Evolutionary conservation across 2,329 filamentous ascomycete species (phyloP), one percentile per base, ranked within the genome.

Genomic region (Pseudohalonectria lignicola): DNA sequence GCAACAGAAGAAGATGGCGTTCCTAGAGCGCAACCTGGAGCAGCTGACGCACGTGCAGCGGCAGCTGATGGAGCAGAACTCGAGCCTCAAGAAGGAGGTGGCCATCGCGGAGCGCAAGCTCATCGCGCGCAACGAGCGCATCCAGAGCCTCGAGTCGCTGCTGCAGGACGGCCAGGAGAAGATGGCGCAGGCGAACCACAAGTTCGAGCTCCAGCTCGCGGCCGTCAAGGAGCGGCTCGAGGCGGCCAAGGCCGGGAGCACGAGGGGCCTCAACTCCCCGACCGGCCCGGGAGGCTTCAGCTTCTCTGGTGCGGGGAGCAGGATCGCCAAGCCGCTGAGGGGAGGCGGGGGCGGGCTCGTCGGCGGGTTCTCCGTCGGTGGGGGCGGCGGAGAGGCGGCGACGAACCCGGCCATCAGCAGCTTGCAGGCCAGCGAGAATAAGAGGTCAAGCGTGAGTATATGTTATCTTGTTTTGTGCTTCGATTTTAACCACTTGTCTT

Each of bases 1-100:
- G 18, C 92, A 98, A 67, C 92, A 98, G 64, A 98, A 98, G 82
- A 98, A 98, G 76, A 96, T 98, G 85, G 93, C 92, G 13, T 98
- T 98, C 74, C 67, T 98, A 36, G 92, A 98, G 68, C 82, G 92
- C 55, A 98, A 98, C 58, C 77, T 98, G 30, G 92, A 98, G 65
- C 92, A 98, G 62, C 73, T 98, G 39, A 98, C 92, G 4, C 86
- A 94, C 55, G 92, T 98, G 39, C 92, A 98, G 63, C 79, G 92
- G 39, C 92, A 98, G 64, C 79, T 98, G 11, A 92, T 98, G 23
- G 92, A 98, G 67, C 92, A 98, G 62, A 98, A 98, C 64, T 86
- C 86, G 49, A 83, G 82, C 45, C 71, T 98, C 53, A 98, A 98
- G 79, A 96, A 98, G 71, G 92, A 98, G 64, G 92, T 98, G 39